phyloP scores from a whole-genome alignment of 2,329 filamentous ascomycete species.

The Amylocarpus encephaloides region DNA sequence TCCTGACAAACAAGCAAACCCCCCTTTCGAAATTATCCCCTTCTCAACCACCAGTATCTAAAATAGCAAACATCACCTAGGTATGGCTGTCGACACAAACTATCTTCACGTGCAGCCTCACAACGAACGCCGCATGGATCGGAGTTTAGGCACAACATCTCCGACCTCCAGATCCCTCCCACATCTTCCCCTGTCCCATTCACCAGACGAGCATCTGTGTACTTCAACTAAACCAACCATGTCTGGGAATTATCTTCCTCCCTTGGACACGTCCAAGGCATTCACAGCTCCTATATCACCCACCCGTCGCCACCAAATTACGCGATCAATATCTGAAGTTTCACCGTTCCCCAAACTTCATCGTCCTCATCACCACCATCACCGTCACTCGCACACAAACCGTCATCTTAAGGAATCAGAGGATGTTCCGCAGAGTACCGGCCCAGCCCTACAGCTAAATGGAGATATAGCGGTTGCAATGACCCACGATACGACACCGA shows the following conservation, averaged over 20 bases:
- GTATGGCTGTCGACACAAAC: too few relatives aligned
- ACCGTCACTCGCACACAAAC: conserved; percentile 21
- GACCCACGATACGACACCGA: conserved; percentile 39
- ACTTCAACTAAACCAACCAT: not conserved
- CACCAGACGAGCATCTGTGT: not conserved
- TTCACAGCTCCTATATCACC: conserved; percentile 22
- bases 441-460: conserved; percentile 6
- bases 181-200: not conserved
- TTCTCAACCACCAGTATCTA: too few relatives aligned
- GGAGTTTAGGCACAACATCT: too few relatives aligned
- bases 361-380: conserved; percentile 30
- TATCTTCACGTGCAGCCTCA: too few relatives aligned
- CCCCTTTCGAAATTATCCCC: too few relatives aligned
- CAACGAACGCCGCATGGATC: too few relatives aligned
- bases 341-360: conserved; percentile 27
- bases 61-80: too few relatives aligned
- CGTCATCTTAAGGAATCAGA: not conserved
- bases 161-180: not conserved
- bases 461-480: conserved; percentile 13
- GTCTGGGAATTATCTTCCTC: conserved; percentile 4
- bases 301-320: conserved; percentile 44
- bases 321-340: conserved; percentile 37
- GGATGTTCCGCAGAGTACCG: not conserved
- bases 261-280: not conserved
- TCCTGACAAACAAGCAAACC: not conserved